Base-by-base conservation (phyloP, 345 rosid genomes). In the Turritis glabra region DNA sequence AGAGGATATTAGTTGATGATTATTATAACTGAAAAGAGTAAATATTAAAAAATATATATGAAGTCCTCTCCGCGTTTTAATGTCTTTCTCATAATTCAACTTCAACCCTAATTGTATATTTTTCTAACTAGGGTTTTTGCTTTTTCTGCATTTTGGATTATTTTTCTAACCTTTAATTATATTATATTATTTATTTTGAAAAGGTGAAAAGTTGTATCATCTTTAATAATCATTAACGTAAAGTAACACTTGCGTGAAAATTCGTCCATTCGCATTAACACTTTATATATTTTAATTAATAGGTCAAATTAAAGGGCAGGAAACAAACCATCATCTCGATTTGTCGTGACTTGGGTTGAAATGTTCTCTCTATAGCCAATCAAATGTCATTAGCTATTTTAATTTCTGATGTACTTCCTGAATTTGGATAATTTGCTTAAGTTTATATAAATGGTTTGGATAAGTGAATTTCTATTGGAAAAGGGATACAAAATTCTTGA, bases 71-170 rank as follows among this genome's bases (percentile, higher is more conserved):
- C 67, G 82, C 62, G 76, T 75, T 81, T 82, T 78, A 78, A 75
- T 80, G 64, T 67, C 0, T 56, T 43, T 71, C 53, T 76, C 50
- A 26, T 47, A 22, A 41, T 77, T 71, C 68, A 64, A 58, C 71
- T 73, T 78, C 74, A 73, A 73, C 71, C 78, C 78, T 67, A 57
- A 72, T 67, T 46, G 19, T 72, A 57, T 38, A 21, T 64, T 58
- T 76, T 73, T 66, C 77, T 77, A 38, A 63, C 83, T 90, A 86
- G 89, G 88, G 86, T 80, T 82, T 82, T 71, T 44, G 62, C 80
- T 78, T 76, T 76, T 82, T 83, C 55, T 69, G 50, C 87, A 81
- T 85, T 90, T 85, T 89, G 85, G 91, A 84, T 90, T 85, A 89
- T 89, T 85, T 93, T 81, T 80, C 44, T 81, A 76, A 63, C 67